Conservation (phyloP, 805 yeast genomes). For the Metschnikowia peoriensis region DNA sequence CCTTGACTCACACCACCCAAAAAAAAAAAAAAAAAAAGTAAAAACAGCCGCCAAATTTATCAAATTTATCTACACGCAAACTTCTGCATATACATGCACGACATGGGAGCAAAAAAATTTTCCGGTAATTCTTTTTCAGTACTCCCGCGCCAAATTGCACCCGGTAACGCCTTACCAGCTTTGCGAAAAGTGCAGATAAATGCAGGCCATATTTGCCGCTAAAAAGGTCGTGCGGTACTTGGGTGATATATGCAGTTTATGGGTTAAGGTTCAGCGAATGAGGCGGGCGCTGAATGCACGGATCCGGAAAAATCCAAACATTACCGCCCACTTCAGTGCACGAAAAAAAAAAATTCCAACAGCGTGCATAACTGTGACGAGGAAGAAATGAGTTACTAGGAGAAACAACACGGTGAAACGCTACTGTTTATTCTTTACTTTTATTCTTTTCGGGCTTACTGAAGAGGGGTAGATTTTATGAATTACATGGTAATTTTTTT, state of each 20-base stretch:
- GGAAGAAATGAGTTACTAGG: neutral
- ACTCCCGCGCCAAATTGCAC: neutral
- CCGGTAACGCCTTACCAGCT: neutral
- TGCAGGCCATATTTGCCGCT: neutral
- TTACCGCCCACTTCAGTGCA: neutral
- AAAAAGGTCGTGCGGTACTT: neutral
- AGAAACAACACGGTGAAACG: no score
- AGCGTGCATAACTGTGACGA: neutral
- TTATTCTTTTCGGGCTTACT: no score
- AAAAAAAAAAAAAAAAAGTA: no score
- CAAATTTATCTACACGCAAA: conserved; percentile 3
- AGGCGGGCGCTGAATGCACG: neutral
- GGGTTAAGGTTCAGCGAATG: neutral
- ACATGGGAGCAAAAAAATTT: neutral
- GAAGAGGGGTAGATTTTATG: no score
- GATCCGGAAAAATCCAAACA: neutral
- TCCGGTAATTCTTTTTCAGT: neutral
- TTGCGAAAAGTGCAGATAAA: neutral
- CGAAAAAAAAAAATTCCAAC: neutral
- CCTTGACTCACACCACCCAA: no score
- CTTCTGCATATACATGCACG: neutral
- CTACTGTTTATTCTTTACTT: no score
- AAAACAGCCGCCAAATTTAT: neutral
- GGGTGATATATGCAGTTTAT: neutral
- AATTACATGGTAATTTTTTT: no score